Conservation (phyloP, 73 alveolate genomes). For the Paraurostyla sp. region DNA sequence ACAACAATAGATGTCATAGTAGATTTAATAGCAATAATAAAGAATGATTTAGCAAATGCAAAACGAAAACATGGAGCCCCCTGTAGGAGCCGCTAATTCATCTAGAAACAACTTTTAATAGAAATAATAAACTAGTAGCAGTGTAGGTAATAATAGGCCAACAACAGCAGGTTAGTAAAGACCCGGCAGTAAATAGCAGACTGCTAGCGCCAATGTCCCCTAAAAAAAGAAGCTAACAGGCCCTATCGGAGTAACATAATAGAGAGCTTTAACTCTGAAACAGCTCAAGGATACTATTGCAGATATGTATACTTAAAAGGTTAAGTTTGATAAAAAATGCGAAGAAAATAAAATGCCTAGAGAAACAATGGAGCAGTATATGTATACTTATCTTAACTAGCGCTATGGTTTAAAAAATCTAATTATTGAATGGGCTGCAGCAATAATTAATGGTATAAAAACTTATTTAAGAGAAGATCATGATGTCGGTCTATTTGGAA, state of each 20-base stretch:
- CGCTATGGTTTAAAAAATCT: slow-evolving; percentile 96
- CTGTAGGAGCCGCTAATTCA: background rate
- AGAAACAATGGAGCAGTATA: slow-evolving; percentile 97
- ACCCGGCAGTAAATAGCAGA: background rate
- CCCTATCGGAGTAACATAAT: slow-evolving; percentile 67
- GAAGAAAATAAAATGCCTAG: slow-evolving; percentile 92
- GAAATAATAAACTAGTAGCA: no score
- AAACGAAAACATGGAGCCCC: slow-evolving; percentile 23
- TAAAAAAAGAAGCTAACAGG: slow-evolving; percentile 59
- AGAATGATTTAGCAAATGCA: background rate
- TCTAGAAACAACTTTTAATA: background rate
- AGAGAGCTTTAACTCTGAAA: slow-evolving; percentile 81
- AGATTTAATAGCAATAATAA: slow-evolving; percentile 19
- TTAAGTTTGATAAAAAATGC: slow-evolving; percentile 92
- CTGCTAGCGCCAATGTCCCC: background rate
- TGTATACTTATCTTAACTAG: slow-evolving; percentile 95
- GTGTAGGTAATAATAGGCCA: no score
- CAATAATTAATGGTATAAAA: slow-evolving; percentile 93
- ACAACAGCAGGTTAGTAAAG: no score
- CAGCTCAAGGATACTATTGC: slow-evolving; percentile 89
- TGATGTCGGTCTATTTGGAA: slow-evolving; percentile 97
- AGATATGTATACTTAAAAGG: slow-evolving; percentile 92
- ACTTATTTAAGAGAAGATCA: slow-evolving; percentile 89
- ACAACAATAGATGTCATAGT: background rate
- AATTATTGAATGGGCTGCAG: slow-evolving; percentile 96